These are phyloP conservation scores for Angomonas deanei DNA, from an alignment of 208 protist genomes.

Conservation along the genomic window DNA sequence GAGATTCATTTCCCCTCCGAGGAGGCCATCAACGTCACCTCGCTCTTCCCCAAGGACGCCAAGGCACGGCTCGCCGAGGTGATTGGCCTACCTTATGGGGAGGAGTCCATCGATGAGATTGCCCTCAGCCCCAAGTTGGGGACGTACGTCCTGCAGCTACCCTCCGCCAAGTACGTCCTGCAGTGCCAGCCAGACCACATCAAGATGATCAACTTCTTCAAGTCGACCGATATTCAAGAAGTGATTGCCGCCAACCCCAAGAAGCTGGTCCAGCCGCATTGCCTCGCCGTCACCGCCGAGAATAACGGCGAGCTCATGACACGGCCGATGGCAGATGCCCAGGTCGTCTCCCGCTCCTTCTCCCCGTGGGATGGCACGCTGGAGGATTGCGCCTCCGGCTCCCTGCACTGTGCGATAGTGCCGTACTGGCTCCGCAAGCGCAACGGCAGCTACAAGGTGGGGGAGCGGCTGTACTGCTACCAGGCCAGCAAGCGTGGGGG, in stretches of 20 bases:
- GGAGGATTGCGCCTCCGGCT: constrained; percentile 67
- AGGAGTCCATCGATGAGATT: constrained; percentile 40
- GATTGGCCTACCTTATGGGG: constrained; percentile 39
- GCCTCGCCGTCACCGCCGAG: constrained; percentile 33
- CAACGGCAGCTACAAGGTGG: constrained; percentile 36
- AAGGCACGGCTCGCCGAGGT: constrained; percentile 22
- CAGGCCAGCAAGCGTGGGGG: constrained; percentile 60
- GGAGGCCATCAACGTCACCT: constrained; percentile 39
- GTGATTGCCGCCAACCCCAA: constrained; percentile 23
- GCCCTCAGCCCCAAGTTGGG: constrained; percentile 20
- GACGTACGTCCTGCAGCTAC: constrained; percentile 42
- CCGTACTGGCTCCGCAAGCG: constrained; percentile 59
- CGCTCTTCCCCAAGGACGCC: constrained; percentile 18
- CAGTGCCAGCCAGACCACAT: constrained; percentile 26
- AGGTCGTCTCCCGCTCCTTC: constrained; percentile 70
- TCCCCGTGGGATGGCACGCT: constrained; percentile 48
- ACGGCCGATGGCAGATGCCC: constrained; percentile 13
- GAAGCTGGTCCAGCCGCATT: constrained; percentile 20
- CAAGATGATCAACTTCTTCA: constrained; percentile 25
- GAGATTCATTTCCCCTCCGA: constrained; percentile 66
- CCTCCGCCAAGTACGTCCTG: constrained; percentile 27
- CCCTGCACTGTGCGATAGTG: constrained; percentile 30
- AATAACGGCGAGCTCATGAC: constrained; percentile 32
- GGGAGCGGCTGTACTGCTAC: constrained; percentile 51
- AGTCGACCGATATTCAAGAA: constrained; percentile 17